Percentiles rank a stretch among this genome's conserved stretches.
phyloP scores from a whole-genome alignment of 805 yeast genomes.

The Torulaspora franciscae region DNA sequence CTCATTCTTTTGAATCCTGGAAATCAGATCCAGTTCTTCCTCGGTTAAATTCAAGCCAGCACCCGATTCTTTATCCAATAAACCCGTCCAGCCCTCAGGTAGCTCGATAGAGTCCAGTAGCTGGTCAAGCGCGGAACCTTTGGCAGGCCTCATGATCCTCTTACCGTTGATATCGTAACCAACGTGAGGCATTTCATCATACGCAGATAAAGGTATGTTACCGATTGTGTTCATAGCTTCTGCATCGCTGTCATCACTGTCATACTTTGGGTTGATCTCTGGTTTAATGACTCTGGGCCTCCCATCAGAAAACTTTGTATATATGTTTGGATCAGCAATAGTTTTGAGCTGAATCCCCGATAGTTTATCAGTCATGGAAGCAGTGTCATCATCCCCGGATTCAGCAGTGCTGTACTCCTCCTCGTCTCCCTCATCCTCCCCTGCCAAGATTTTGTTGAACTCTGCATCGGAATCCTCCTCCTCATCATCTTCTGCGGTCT shows the following conservation, averaged over 20 bases:
- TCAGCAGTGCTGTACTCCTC: slow-evolving; percentile 33
- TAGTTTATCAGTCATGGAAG: slow-evolving; percentile 49
- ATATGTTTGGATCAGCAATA: slow-evolving; percentile 42
- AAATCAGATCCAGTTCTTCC: slow-evolving; percentile 85
- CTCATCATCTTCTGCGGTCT: slow-evolving; percentile 44
- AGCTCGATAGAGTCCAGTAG: slow-evolving; percentile 84
- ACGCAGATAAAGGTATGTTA: slow-evolving; percentile 85
- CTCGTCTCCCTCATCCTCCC: slow-evolving; percentile 40
- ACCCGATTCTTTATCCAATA: slow-evolving; percentile 87
- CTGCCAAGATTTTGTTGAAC: slow-evolving; percentile 54
- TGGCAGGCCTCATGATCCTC: slow-evolving; percentile 97
- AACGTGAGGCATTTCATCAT: slow-evolving; percentile 95
- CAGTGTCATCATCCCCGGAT: slow-evolving; percentile 38
- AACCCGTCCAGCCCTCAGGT: slow-evolving; percentile 99
- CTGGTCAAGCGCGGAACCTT: slow-evolving; percentile 89
- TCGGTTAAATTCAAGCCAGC: slow-evolving; percentile 69
- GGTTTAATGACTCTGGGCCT: slow-evolving; percentile 72
- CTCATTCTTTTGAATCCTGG: slow-evolving; percentile 79
- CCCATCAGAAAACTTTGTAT: slow-evolving; percentile 70
- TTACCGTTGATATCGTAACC: slow-evolving; percentile 97
- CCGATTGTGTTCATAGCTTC: slow-evolving; percentile 88
- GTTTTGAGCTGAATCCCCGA: slow-evolving; percentile 52
- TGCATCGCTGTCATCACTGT: slow-evolving; percentile 84
- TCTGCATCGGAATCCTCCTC: slow-evolving; percentile 58
- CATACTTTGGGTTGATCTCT: slow-evolving; percentile 91